A percentile compares a stretch with the other conserved stretches of the same genome.
Evolutionary conservation across 257 asterid species (phyloP).

Genomic region (Buddleja alternifolia): DNA sequence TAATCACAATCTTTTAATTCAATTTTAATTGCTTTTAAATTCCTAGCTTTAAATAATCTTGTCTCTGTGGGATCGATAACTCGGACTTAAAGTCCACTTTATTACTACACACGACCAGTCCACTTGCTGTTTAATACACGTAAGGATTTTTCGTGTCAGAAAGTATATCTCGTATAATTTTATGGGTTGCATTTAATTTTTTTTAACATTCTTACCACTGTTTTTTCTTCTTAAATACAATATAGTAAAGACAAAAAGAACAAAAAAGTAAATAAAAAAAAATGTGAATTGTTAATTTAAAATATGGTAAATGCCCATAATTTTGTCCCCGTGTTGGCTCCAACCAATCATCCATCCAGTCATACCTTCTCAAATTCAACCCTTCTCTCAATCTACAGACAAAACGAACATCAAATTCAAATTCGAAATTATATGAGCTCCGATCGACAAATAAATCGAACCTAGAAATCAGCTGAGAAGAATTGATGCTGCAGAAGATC

Average conservation of each 20-base stretch:
- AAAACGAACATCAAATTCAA: constrained; percentile 19
- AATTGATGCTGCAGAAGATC: constrained; percentile 72
- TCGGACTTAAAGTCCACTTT: no score
- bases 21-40: no score
- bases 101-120: no score
- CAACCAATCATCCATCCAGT: constrained; percentile 29
- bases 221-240: background rate
- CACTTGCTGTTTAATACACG: no score
- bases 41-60: no score
- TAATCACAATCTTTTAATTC: no score
- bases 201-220: no score
- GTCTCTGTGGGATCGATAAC: no score
- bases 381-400: constrained; percentile 6
- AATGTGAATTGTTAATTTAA: background rate
- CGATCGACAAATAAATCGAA: constrained; percentile 25
- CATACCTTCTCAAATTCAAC: constrained; percentile 37
- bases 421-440: constrained; percentile 36
- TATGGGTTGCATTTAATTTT: no score
- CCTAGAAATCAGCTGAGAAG: constrained; percentile 34
- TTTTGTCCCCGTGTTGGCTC: constrained; percentile 29
- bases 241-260: background rate
- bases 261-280: background rate
- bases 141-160: no score
- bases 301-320: constrained; percentile 21
- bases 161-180: no score